phyloP scores from a whole-genome alignment of 169 alveolate species.

The Cryptosporidium ryanae region DNA sequence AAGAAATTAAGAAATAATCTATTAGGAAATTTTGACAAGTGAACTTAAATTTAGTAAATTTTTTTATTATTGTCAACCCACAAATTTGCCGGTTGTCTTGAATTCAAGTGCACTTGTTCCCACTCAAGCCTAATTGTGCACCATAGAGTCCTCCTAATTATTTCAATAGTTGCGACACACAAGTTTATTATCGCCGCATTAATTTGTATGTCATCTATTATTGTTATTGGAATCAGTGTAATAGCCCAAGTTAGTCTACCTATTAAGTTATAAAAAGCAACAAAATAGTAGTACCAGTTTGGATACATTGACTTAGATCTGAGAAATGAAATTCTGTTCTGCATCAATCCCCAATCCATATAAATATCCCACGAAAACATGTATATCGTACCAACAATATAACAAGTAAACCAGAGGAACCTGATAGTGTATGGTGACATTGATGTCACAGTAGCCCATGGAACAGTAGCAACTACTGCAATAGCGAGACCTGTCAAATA shows the following conservation, averaged over 20 bases:
- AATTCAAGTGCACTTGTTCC: slow-evolving; percentile 71
- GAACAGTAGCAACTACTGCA: slow-evolving; percentile 65
- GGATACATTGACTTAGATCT: slow-evolving; percentile 78
- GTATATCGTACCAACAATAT: slow-evolving; percentile 84
- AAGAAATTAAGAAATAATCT: neutral
- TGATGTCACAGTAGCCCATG: slow-evolving; percentile 59
- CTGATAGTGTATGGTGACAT: slow-evolving; percentile 77
- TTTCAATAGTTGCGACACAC: slow-evolving; percentile 57
- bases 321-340: slow-evolving; percentile 37
- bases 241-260: slow-evolving; percentile 86
- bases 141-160: slow-evolving; percentile 65
- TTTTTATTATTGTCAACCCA: slow-evolving; percentile 36
- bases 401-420: slow-evolving; percentile 80
- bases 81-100: slow-evolving; percentile 67
- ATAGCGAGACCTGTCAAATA: slow-evolving; percentile 30
- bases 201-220: slow-evolving; percentile 73
- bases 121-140: slow-evolving; percentile 74
- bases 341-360: slow-evolving; percentile 88
- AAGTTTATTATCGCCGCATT: slow-evolving; percentile 68
- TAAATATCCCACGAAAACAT: slow-evolving; percentile 88
- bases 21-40: neutral
- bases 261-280: slow-evolving; percentile 78
- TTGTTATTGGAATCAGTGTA: slow-evolving; percentile 82
- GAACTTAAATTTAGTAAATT: neutral
- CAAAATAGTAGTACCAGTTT: slow-evolving; percentile 78